phyloP scores from a whole-genome alignment of 352 stramenopile species.

The Pythium diclinum region DNA sequence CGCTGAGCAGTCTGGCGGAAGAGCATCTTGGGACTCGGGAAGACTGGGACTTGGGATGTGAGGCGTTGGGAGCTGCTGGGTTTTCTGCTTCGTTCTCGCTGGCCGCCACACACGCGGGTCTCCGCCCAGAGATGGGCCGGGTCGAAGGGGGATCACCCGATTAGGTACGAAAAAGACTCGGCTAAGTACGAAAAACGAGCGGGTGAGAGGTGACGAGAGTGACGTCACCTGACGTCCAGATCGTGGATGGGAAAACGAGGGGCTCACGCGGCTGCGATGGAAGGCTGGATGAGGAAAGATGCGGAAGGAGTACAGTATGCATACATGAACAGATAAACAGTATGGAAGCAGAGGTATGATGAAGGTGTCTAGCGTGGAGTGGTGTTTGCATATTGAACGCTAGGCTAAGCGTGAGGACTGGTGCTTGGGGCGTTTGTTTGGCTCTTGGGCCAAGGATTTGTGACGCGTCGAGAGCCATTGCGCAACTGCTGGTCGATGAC shows the following conservation, averaged over 20 bases:
- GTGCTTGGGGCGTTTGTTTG: conserved; percentile 3
- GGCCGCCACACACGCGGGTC: conserved; percentile 23
- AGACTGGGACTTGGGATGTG: conserved; percentile 24
- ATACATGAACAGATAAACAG: no score
- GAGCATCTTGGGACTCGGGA: conserved; percentile 36
- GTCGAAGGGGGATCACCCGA: conserved; percentile 10
- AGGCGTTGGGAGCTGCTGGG: conserved; percentile 13
- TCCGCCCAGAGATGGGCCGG: conserved; percentile 13
- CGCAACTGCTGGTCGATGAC: conserved; percentile 6
- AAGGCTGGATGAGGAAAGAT: not conserved
- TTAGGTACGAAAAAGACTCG: not conserved
- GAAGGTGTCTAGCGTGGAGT: not conserved
- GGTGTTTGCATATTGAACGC: not conserved
- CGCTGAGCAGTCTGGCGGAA: conserved; percentile 55
- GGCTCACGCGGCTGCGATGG: not conserved
- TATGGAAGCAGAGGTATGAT: no score
- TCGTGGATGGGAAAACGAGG: conserved; percentile 1
- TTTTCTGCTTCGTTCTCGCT: conserved; percentile 46
- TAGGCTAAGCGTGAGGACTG: not conserved
- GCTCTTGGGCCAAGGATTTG: no score
- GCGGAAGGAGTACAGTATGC: no score
- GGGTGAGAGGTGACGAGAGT: conserved; percentile 2
- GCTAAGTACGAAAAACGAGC: conserved; percentile 5
- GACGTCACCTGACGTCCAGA: conserved; percentile 9
- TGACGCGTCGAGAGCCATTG: conserved; percentile 3